A percentile compares a stretch with the other conserved stretches of the same genome.
Conservation (phyloP, 2,329 filamentous ascomycete species). For the Claviceps monticola region DNA sequence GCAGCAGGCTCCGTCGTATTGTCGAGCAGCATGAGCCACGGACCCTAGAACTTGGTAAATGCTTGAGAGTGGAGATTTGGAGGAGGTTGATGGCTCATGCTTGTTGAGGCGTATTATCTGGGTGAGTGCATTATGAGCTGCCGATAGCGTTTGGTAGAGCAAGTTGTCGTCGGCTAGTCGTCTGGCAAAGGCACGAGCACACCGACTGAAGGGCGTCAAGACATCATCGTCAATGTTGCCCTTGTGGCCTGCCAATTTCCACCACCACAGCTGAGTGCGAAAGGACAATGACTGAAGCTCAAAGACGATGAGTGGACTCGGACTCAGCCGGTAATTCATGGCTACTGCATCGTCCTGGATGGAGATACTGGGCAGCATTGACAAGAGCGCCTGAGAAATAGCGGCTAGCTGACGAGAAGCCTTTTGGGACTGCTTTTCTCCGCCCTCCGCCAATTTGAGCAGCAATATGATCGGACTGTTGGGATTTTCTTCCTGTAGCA, state of each 20-base stretch:
- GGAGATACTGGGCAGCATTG: conserved; percentile 54
- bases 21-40: conserved; percentile 30
- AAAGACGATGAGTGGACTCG: conserved; percentile 43
- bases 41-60: conserved; percentile 41
- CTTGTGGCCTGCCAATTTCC: conserved; percentile 46
- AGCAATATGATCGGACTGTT: conserved; percentile 48
- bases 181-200: conserved; percentile 45
- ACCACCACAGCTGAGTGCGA: conserved; percentile 47
- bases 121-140: conserved; percentile 19
- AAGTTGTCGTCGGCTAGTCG: conserved; percentile 28
- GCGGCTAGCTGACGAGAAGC: conserved; percentile 51
- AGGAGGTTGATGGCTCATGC: conserved; percentile 20
- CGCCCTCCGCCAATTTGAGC: conserved; percentile 27
- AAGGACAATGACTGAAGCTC: conserved; percentile 52
- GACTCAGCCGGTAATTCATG: conserved; percentile 36
- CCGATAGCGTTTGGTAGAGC: conserved; percentile 21
- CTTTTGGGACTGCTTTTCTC: conserved; percentile 38
- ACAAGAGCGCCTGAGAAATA: conserved; percentile 49
- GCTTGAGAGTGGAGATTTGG: conserved; percentile 28
- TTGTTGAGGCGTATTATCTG: conserved; percentile 20
- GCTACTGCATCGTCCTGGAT: conserved; percentile 45
- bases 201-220: conserved; percentile 49
- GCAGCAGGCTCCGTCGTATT: conserved; percentile 35
- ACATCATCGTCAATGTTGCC: conserved; percentile 50
- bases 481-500: conserved; percentile 36